Evolutionary conservation across 305 asterid genomes (phyloP).

Genomic region (Fraxinus sp.): DNA sequence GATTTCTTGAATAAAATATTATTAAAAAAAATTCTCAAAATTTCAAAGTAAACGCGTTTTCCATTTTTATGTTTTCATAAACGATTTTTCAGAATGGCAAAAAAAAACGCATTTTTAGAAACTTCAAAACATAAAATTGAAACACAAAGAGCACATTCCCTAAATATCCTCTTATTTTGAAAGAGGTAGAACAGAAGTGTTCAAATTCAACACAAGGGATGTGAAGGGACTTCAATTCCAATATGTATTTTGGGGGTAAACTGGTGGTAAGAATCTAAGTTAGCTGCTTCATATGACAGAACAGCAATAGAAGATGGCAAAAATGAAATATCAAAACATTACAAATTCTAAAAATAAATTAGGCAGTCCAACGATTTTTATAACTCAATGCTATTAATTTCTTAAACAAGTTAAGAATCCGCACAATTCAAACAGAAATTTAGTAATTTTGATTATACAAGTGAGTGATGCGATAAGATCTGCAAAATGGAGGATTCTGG

Average conservation of each 20-base stretch:
- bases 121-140: too few species aligned
- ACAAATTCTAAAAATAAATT: background rate
- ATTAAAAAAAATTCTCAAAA: too few species aligned
- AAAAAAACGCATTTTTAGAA: too few species aligned
- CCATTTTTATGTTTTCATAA: too few species aligned
- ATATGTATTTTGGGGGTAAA: background rate
- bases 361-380: background rate
- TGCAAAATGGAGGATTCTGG: background rate
- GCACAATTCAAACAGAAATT: background rate
- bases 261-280: background rate
- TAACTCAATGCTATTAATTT: background rate
- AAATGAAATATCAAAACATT: background rate
- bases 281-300: background rate
- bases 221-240: background rate
- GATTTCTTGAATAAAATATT: too few species aligned
- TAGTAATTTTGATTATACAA: constrained; percentile 12
- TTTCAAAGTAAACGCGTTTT: too few species aligned
- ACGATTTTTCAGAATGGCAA: too few species aligned
- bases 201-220: background rate
- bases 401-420: background rate
- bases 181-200: background rate
- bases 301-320: background rate
- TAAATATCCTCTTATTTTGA: background rate
- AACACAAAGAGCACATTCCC: too few species aligned
- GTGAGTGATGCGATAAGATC: background rate